Conservation (phyloP, 495 filamentous ascomycete species). For the Amphirosellinia nigrospora region DNA sequence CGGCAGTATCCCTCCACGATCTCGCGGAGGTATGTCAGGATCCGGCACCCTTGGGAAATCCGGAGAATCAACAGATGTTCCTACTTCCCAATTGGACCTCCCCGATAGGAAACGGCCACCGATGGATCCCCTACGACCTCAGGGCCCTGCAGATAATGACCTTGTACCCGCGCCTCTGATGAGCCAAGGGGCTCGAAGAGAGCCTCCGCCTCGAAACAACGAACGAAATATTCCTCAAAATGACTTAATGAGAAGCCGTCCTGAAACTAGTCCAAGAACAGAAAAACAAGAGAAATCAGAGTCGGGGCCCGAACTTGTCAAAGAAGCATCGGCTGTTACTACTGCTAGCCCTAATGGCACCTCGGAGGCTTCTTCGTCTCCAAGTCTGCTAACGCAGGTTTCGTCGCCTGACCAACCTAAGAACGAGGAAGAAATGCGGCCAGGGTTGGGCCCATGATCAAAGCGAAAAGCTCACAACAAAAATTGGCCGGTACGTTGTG, state of each 20-base stretch:
- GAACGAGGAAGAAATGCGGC: conserved; percentile 62
- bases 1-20: conserved; percentile 53
- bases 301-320: conserved; percentile 22
- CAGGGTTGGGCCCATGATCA: conserved; percentile 90
- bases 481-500: conserved; percentile 81
- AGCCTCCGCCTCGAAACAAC: conserved; percentile 53
- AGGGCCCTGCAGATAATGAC: conserved; percentile 46
- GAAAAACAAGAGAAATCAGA: conserved; percentile 28
- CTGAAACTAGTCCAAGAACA: conserved; percentile 25
- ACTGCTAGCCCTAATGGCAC: conserved; percentile 32
- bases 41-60: conserved; percentile 42
- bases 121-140: conserved; percentile 55
- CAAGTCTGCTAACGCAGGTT: conserved; percentile 32
- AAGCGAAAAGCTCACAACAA: conserved; percentile 67
- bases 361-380: conserved; percentile 28
- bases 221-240: conserved; percentile 51
- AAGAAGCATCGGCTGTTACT: conserved; percentile 20
- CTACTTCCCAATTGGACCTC: conserved; percentile 50
- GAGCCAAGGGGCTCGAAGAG: conserved; percentile 53
- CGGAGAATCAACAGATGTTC: conserved; percentile 44
- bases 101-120: conserved; percentile 60
- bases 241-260: conserved; percentile 37
- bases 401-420: conserved; percentile 42
- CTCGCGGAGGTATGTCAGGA: conserved; percentile 53
- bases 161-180: conserved; percentile 61